A percentile compares a stretch with the other conserved stretches of the same genome.
Conservation (phyloP, 371 early-diverging fungal species). For the Apophysomyces elegans region DNA sequence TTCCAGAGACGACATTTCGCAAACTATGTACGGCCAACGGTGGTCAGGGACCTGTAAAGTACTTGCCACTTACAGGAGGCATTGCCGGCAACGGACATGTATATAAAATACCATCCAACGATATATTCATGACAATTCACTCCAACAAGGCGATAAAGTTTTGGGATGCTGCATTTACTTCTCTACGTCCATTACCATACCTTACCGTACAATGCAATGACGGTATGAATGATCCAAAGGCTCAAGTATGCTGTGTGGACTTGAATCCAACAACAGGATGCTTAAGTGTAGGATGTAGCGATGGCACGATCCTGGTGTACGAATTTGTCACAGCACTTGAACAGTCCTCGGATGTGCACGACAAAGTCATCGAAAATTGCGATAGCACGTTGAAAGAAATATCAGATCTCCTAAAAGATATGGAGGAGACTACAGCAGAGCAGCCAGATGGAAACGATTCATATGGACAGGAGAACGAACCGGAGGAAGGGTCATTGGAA, state of each 20-base stretch:
- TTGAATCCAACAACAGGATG: slow-evolving; percentile 37
- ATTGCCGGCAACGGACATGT: slow-evolving; percentile 44
- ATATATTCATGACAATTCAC: slow-evolving; percentile 57
- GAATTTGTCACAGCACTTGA: slow-evolving; percentile 16
- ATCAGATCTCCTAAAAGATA: slow-evolving; percentile 37
- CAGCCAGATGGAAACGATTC: slow-evolving; percentile 8
- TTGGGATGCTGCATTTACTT: slow-evolving; percentile 61
- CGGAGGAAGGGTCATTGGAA: background rate
- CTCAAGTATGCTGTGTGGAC: slow-evolving; percentile 40
- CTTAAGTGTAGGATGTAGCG: slow-evolving; percentile 44
- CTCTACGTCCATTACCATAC: slow-evolving; percentile 51
- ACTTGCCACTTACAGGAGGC: slow-evolving; percentile 58
- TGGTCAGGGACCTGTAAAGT: background rate
- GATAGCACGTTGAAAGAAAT: slow-evolving; percentile 47
- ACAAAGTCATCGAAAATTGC: slow-evolving; percentile 33
- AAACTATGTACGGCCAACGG: slow-evolving; percentile 21
- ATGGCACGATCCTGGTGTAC: slow-evolving; percentile 35
- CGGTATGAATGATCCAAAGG: slow-evolving; percentile 16
- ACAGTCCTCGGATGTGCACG: background rate
- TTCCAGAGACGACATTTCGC: slow-evolving; percentile 31
- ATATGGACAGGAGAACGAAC: background rate
- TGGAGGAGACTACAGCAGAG: slow-evolving; percentile 20
- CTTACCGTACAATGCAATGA: slow-evolving; percentile 37
- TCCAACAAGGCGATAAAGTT: slow-evolving; percentile 47
- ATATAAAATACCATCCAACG: slow-evolving; percentile 47